Evolutionary conservation across 2,329 filamentous ascomycete species (phyloP), one percentile per base, ranked within the genome.

Genomic region (Xylaria sp.): DNA sequence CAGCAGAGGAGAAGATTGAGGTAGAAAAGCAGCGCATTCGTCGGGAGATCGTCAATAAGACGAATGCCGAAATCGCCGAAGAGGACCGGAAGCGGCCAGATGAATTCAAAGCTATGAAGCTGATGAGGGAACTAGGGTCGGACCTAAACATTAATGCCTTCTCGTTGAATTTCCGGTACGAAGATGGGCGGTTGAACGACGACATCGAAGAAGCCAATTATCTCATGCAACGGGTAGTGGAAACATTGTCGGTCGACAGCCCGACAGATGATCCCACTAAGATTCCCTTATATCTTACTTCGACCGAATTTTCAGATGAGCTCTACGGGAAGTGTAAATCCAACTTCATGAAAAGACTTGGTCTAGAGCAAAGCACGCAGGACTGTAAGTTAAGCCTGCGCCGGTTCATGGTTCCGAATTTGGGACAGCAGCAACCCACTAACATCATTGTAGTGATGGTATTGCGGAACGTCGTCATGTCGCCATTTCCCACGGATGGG

Each of bases 121-220:
- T 82, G 0, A 74, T 83, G 28, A 73, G 76, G 0, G 71, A 74
- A 0, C 63, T 83, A 0, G 80, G 80, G 0, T 80, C 79, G 0
- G 80, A 83, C n/a, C 70, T 79, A 7, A 82, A 80, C 66, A 81
- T 83, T 66, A 81, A 82, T 60, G 76, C 76, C 6, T 80, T 82
- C 52, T 71, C 78, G 0, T 67, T 78, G 25, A 83, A 83, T 62
- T 83, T 79, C 73, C 72, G 74, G 2, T 65, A 79, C 43, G 53
- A 68, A 0, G 65, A 81, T 14, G 79, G 78, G 0, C 69, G 45
- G 0, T 69, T 80, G 15, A 83, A 83, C 61, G 71, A 69, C 0
- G 79, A 82, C 46, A 70, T 82, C 2, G 79, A 80, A 60, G 80
- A 82, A 64, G 80, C 80, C 3, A 83, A 83, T 60, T 80, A 82